Percentiles rank a stretch among this genome's conserved stretches.
These are phyloP conservation scores for Neocatenulostroma microsporum DNA, from an alignment of 2,329 filamentous ascomycete genomes.

Conservation along the genomic window DNA sequence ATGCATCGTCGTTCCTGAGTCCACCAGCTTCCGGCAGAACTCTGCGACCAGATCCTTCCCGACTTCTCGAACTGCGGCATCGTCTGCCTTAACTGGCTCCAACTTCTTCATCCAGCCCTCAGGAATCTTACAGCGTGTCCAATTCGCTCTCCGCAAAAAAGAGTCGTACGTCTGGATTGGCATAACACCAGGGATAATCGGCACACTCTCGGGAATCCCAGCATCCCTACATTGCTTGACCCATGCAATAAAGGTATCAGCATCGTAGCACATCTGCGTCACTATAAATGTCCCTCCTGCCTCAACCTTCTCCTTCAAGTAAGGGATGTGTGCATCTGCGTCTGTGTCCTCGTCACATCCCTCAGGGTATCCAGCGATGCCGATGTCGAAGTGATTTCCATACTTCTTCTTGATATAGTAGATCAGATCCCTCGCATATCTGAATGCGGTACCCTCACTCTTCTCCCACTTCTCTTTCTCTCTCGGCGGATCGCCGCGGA, in stretches of 20 bases:
- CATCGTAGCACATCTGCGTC: constrained; percentile 99
- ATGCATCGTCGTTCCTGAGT: constrained; percentile 68
- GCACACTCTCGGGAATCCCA: constrained; percentile 63
- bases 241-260: constrained; percentile 89
- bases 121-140: constrained; percentile 82
- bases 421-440: constrained; percentile 86
- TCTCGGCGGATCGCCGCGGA: constrained; percentile 86
- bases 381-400: constrained; percentile 91
- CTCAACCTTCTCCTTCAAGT: constrained; percentile 95
- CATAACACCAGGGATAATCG: constrained; percentile 83
- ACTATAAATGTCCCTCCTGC: constrained; percentile 89
- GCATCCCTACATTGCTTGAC: constrained; percentile 74
- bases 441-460: constrained; percentile 68
- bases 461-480: constrained; percentile 93
- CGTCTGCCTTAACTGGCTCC: constrained; percentile 94
- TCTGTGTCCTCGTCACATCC: constrained; percentile 89
- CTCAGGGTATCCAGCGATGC: constrained; percentile 93
- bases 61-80: constrained; percentile 81
- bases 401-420: constrained; percentile 72
- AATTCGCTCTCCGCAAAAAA: constrained; percentile 81
- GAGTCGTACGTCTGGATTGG: constrained; percentile 92
- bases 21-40: constrained; percentile 79
- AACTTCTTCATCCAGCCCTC: constrained; percentile 70
- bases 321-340: constrained; percentile 74
- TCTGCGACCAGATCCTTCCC: constrained; percentile 81